Evolutionary conservation across 1,284 basidiomycete genomes (phyloP).

Genomic region (Naganishia sp.): DNA sequence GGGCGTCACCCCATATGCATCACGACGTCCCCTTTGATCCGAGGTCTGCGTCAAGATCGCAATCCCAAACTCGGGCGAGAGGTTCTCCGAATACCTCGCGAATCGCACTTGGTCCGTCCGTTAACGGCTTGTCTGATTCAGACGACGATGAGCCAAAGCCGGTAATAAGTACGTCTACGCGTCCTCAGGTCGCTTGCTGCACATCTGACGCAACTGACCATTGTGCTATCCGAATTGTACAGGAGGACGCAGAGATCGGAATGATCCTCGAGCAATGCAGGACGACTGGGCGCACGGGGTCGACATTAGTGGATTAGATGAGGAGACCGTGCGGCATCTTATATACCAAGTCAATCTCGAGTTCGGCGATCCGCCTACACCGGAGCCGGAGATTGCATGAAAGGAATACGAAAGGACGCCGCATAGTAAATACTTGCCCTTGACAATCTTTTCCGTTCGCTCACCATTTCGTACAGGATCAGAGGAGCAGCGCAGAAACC

Average conservation of each 20-base stretch:
- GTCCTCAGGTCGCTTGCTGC: not conserved
- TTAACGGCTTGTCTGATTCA: constrained; percentile 6
- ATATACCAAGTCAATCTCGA: constrained; percentile 31
- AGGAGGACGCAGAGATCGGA: constrained; percentile 17
- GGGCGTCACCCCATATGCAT: not conserved
- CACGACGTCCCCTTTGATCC: constrained; percentile 4
- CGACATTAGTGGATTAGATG: constrained; percentile 30
- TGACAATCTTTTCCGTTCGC: not conserved
- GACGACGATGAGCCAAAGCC: constrained; percentile 16
- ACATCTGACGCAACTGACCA: not conserved
- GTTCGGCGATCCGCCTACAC: constrained; percentile 25
- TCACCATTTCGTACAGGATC: constrained; percentile 3
- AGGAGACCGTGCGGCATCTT: constrained; percentile 23
- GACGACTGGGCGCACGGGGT: constrained; percentile 28
- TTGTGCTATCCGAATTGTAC: not conserved
- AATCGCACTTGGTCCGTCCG: not conserved
- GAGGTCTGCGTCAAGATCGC: constrained; percentile 3
- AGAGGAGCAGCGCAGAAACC: constrained; percentile 19
- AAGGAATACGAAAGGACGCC: constrained; percentile 21
- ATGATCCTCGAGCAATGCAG: constrained; percentile 20
- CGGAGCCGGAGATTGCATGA: constrained; percentile 27
- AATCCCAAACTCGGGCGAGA: constrained; percentile 5
- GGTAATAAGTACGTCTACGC: constrained; percentile 10
- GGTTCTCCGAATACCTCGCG: not conserved
- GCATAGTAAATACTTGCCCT: not conserved